phyloP scores from a whole-genome alignment of 495 filamentous ascomycete genomes.

The Penicillium cosmopolitanum region DNA sequence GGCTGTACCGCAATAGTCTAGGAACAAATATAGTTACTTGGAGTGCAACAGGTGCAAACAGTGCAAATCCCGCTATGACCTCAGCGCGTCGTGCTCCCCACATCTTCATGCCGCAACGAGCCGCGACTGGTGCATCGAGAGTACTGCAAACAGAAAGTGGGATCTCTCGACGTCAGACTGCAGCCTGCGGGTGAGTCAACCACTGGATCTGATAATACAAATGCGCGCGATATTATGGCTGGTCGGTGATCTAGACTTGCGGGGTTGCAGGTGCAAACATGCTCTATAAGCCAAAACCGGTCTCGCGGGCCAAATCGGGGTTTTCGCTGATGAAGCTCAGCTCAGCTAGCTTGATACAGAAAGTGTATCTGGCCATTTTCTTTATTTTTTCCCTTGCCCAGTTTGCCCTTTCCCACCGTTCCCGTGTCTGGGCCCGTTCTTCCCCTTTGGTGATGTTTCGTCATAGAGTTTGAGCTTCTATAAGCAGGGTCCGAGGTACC shows the following conservation, averaged over 20 bases:
- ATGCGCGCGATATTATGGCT: slow-evolving; percentile 12
- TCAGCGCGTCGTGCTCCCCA: slow-evolving; percentile 11
- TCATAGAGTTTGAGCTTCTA: slow-evolving; percentile 29
- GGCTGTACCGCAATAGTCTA: too few relatives aligned
- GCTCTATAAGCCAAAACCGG: slow-evolving; percentile 23
- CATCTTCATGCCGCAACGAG: slow-evolving; percentile 2
- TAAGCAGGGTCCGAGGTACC: slow-evolving; percentile 16
- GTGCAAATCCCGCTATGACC: slow-evolving; percentile 18
- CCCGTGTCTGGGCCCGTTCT: neutral
- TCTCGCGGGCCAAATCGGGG: slow-evolving; percentile 12
- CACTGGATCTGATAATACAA: slow-evolving; percentile 21
- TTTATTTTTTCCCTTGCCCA: slow-evolving; percentile 1
- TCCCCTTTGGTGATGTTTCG: slow-evolving; percentile 19
- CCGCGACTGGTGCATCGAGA: slow-evolving; percentile 8
- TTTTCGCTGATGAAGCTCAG: slow-evolving; percentile 8
- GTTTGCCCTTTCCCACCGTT: neutral
- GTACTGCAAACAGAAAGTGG: slow-evolving; percentile 25
- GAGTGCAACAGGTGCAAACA: slow-evolving; percentile 11
- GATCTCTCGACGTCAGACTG: slow-evolving; percentile 24
- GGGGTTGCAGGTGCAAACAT: slow-evolving; percentile 33
- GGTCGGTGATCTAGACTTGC: slow-evolving; percentile 30
- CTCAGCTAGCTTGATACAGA: slow-evolving; percentile 6
- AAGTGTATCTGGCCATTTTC: neutral
- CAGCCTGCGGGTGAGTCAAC: slow-evolving; percentile 17
- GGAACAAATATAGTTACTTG: slow-evolving; percentile 6